These are phyloP conservation scores for Heritiera fomes DNA, from an alignment of 345 rosid species.

Conservation along the genomic window DNA sequence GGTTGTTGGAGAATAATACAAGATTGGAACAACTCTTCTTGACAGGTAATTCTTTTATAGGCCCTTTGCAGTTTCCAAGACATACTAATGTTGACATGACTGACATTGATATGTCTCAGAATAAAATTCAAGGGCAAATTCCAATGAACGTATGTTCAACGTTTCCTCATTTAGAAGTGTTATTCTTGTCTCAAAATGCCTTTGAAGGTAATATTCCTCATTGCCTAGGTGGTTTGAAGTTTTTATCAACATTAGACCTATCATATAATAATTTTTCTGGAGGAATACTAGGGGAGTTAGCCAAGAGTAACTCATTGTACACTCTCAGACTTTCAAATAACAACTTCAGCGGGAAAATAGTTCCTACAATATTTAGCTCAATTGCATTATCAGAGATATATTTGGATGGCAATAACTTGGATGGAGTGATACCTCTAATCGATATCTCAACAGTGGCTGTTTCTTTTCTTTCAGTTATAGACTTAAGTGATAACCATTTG, in stretches of 20 bases:
- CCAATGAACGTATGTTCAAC: slow-evolving; percentile 11
- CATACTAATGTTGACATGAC: neutral
- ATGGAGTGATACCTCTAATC: neutral
- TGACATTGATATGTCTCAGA: neutral
- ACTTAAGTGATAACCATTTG: too few relatives aligned
- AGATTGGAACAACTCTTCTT: neutral
- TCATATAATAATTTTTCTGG: slow-evolving; percentile 10
- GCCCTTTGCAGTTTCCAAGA: slow-evolving; percentile 6
- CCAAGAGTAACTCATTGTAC: neutral
- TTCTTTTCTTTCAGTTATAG: too few relatives aligned
- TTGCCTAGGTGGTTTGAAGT: slow-evolving; percentile 7
- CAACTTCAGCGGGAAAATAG: slow-evolving; percentile 26
- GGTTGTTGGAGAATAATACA: slow-evolving; percentile 38
- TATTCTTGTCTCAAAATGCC: slow-evolving; percentile 9
- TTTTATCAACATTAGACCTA: neutral
- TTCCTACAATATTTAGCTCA: neutral
- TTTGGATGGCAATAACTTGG: slow-evolving; percentile 1
- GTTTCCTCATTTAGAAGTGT: neutral
- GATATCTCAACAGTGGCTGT: too few relatives aligned
- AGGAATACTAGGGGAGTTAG: slow-evolving; percentile 1
- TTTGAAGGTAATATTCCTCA: slow-evolving; percentile 28
- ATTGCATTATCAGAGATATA: neutral
- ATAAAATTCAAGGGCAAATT: neutral
- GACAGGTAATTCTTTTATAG: neutral
- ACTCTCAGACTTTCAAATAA: slow-evolving; percentile 27